phyloP scores from a whole-genome alignment of 805 yeast genomes.

The Zygotorulaspora chibaensis region DNA sequence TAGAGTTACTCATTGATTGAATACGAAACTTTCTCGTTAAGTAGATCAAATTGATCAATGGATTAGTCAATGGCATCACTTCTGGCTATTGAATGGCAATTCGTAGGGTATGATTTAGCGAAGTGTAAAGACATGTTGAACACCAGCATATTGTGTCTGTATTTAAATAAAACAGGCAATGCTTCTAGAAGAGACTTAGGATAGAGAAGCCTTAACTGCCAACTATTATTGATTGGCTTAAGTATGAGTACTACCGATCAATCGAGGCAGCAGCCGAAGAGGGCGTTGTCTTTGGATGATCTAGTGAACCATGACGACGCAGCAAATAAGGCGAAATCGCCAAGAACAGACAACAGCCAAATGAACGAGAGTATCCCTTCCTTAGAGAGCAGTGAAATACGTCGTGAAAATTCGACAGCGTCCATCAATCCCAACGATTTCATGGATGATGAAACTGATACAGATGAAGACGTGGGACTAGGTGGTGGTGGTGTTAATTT shows the following conservation, averaged over 20 bases:
- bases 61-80: too few relatives aligned
- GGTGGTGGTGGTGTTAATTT: constrained; percentile 27
- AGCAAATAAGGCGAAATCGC: constrained; percentile 14
- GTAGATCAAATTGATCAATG: too few relatives aligned
- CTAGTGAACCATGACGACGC: constrained; percentile 35
- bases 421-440: constrained; percentile 3
- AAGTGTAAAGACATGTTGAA: too few relatives aligned
- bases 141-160: too few relatives aligned
- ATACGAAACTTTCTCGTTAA: too few relatives aligned
- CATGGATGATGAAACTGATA: constrained; percentile 33
- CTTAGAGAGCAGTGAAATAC: constrained; percentile 4
- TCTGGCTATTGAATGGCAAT: too few relatives aligned
- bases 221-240: neutral
- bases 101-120: too few relatives aligned
- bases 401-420: constrained; percentile 1
- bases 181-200: too few relatives aligned
- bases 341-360: constrained; percentile 7
- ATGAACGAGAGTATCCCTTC: constrained; percentile 4
- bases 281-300: constrained; percentile 35
- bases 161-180: too few relatives aligned
- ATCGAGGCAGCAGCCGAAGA: constrained; percentile 20
- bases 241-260: constrained; percentile 5
- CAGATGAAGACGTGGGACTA: constrained; percentile 31
- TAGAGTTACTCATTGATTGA: too few relatives aligned
- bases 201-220: neutral